Evolutionary conservation across 345 rosid genomes (phyloP).

Genomic region (Sonneratia caseolaris): DNA sequence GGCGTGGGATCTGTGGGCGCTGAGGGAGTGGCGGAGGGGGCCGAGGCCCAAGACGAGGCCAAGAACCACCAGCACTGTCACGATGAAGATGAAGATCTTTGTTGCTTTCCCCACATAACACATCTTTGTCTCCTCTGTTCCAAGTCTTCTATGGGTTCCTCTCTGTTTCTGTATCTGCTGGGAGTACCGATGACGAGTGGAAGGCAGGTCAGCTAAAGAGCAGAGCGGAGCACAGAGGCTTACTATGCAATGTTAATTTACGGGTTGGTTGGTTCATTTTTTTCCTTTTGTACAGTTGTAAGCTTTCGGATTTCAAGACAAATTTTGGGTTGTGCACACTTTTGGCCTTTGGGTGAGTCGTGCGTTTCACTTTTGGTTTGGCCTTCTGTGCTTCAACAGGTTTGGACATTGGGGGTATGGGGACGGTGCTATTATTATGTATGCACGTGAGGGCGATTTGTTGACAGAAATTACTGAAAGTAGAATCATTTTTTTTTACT

Average conservation of each 20-base stretch:
- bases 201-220: too few species aligned
- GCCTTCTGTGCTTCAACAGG: not conserved
- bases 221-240: too few species aligned
- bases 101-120: conserved; percentile 97
- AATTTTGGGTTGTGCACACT: too few species aligned
- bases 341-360: not conserved
- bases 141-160: too few species aligned
- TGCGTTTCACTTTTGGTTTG: not conserved
- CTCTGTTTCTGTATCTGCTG: too few species aligned
- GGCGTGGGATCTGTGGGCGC: conserved; percentile 18
- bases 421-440: too few species aligned
- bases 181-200: too few species aligned
- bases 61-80: conserved; percentile 51
- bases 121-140: conserved; percentile 21
- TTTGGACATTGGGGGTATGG: not conserved
- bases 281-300: too few species aligned
- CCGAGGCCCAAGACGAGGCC: conserved; percentile 67
- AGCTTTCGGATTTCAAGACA: too few species aligned
- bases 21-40: conserved; percentile 37
- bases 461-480: not conserved
- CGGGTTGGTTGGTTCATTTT: too few species aligned
- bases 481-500: not conserved
- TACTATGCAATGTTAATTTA: too few species aligned
- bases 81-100: conserved; percentile 93
- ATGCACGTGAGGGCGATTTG: not conserved